These are phyloP conservation scores for Ogataea minuta DNA, from an alignment of 805 yeast species.

Conservation along the genomic window DNA sequence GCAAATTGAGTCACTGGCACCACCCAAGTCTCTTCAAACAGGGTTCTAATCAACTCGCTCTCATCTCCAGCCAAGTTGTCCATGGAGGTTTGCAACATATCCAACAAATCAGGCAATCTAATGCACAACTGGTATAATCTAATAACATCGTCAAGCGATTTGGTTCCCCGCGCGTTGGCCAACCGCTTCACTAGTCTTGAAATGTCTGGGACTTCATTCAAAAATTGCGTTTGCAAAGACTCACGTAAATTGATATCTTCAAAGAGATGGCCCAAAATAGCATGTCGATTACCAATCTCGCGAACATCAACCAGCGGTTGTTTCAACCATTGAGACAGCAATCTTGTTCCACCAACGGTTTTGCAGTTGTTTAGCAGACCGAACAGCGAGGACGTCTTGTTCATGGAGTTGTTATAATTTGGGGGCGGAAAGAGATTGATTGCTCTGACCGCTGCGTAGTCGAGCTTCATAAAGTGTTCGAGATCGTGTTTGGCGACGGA, in stretches of 20 bases:
- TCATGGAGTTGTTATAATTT: constrained; percentile 44
- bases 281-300: constrained; percentile 66
- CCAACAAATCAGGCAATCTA: constrained; percentile 66
- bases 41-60: constrained; percentile 27
- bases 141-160: constrained; percentile 83
- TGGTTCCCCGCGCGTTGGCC: constrained; percentile 38
- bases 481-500: constrained; percentile 66
- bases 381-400: constrained; percentile 53
- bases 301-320: constrained; percentile 78
- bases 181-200: constrained; percentile 72
- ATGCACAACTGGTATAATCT: constrained; percentile 79
- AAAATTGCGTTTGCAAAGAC: constrained; percentile 61
- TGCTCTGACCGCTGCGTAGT: constrained; percentile 85
- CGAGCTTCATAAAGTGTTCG: constrained; percentile 83
- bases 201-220: constrained; percentile 79
- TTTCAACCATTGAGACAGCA: constrained; percentile 91
- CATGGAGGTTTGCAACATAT: constrained; percentile 45
- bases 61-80: constrained; percentile 31
- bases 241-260: constrained; percentile 67
- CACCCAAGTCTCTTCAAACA: constrained; percentile 55
- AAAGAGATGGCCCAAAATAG: constrained; percentile 70
- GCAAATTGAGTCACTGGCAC: constrained; percentile 50
- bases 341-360: constrained; percentile 82
- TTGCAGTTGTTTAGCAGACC: constrained; percentile 88
- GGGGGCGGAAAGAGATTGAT: constrained; percentile 76